Evolutionary conservation across 495 filamentous ascomycete genomes (phyloP).

Genomic region (Diplogelasinospora grovesii): DNA sequence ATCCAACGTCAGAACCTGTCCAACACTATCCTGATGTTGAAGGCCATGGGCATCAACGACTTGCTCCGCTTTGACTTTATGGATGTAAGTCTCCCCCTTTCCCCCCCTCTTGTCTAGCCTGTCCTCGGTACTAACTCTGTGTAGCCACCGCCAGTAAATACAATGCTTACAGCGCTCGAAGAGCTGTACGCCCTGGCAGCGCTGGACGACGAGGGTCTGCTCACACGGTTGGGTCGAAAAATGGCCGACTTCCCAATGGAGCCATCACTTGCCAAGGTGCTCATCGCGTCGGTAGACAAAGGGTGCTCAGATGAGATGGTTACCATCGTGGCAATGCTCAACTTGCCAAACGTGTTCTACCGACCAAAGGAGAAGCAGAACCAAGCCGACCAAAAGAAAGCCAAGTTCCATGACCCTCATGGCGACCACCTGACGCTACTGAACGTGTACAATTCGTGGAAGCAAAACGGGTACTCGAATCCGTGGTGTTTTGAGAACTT

Average conservation of each 20-base stretch:
- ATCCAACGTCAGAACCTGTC: slow-evolving; percentile 96
- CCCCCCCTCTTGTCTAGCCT: not conserved
- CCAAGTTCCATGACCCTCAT: slow-evolving; percentile 91
- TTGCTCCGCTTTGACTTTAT: slow-evolving; percentile 97
- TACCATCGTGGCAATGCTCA: slow-evolving; percentile 92
- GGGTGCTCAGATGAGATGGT: slow-evolving; percentile 91
- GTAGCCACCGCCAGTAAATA: slow-evolving; percentile 78
- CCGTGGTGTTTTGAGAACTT: slow-evolving; percentile 98
- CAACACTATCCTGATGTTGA: slow-evolving; percentile 93
- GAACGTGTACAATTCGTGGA: slow-evolving; percentile 97
- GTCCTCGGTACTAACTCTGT: not conserved
- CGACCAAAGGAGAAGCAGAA: slow-evolving; percentile 94
- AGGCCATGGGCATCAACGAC: slow-evolving; percentile 99
- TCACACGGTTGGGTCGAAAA: slow-evolving; percentile 87
- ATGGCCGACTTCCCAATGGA: slow-evolving; percentile 98
- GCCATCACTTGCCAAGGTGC: slow-evolving; percentile 78
- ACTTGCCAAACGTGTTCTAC: slow-evolving; percentile 79
- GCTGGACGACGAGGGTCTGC: slow-evolving; percentile 90
- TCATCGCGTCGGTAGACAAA: slow-evolving; percentile 81
- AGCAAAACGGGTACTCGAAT: slow-evolving; percentile 67
- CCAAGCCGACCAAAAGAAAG: slow-evolving; percentile 94
- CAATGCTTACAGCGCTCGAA: slow-evolving; percentile 93
- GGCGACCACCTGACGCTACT: slow-evolving; percentile 92
- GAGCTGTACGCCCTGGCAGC: slow-evolving; percentile 90
- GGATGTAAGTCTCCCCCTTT: slow-evolving; percentile 51